A percentile compares a stretch with the other conserved stretches of the same genome.
Evolutionary conservation across 306 rosid species (phyloP).

Genomic region (Castanea crenata): DNA sequence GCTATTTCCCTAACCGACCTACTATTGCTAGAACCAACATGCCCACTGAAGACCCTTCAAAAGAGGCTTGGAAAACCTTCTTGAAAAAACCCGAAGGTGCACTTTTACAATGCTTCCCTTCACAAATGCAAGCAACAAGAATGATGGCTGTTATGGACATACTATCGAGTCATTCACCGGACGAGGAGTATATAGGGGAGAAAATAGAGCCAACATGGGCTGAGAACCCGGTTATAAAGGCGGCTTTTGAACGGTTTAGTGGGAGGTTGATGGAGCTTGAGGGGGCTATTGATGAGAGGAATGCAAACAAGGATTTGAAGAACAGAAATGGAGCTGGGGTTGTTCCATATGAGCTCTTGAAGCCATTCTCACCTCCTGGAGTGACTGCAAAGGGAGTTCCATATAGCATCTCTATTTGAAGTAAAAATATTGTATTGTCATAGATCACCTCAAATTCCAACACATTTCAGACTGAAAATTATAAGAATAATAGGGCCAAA

Average conservation of each 20-base stretch:
- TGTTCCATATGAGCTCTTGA: slow-evolving; percentile 53
- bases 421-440: neutral
- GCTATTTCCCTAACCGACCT: neutral
- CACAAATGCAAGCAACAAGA: neutral
- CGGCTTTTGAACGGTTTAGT: slow-evolving; percentile 32
- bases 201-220: slow-evolving; percentile 35
- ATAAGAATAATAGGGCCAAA: neutral
- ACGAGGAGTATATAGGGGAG: slow-evolving; percentile 45
- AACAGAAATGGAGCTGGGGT: slow-evolving; percentile 46
- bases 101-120: neutral
- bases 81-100: neutral
- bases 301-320: slow-evolving; percentile 4
- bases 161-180: slow-evolving; percentile 43
- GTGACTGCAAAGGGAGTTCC: slow-evolving; percentile 81
- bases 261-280: slow-evolving; percentile 40
- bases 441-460: too few species aligned
- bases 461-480: neutral
- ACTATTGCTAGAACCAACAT: neutral
- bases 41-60: neutral
- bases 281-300: slow-evolving; percentile 33
- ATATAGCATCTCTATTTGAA: slow-evolving; percentile 69
- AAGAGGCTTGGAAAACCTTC: neutral
- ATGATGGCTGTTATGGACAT: slow-evolving; percentile 15
- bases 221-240: slow-evolving; percentile 37
- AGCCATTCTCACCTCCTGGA: slow-evolving; percentile 65